Evolutionary conservation across 108 stramenopile species (phyloP), one percentile per base, ranked within the genome.

Genomic region (Nitzschia palea): DNA sequence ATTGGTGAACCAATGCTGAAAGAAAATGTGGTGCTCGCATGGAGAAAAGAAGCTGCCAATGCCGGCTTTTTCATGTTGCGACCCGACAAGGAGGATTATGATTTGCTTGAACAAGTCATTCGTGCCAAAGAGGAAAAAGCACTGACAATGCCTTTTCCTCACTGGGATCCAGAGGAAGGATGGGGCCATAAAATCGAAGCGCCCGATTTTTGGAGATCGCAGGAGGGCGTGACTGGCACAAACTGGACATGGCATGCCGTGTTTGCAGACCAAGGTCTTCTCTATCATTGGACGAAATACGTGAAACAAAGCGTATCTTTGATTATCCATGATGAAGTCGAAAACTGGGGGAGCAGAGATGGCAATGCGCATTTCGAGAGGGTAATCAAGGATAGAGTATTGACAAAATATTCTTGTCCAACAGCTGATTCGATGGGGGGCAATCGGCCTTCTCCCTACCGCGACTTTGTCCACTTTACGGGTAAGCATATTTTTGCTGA

Each of bases 41-140:
- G 57, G 36, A 58, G 30, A 28, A 34, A 32, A 10, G 82, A 82
- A 50, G 74, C 86, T 15, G 44, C 71, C 28, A 53, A 80, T 43
- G 79, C 50, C 1, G 83, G 81, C 1, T 77, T 84, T 54, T 84
- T 82, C 70, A 80, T 87, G 70, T 12, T 87, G 17, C 22, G 70
- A 56, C 86, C 86, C 8, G 29, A 70, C 12, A 28, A 57, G n/a
- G 56, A 54, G 1, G 80, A 70, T 27, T 82, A 31, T 20, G 50
- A 83, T 10, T 23, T 50, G 27, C 4, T 77, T 4, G 31, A 65
- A 34, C 68, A 67, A 1, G 62, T 65, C 15, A 61, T 82, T 27
- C 61, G 45, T 20, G 32, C 14, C 1, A 62, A 57, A 45, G 64
- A 76, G 22, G 55, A 63, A 51, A 62, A 72, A 47, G 67, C 55